Base-by-base conservation (phyloP, 495 filamentous ascomycete species). In the Penicillium fimorum region DNA sequence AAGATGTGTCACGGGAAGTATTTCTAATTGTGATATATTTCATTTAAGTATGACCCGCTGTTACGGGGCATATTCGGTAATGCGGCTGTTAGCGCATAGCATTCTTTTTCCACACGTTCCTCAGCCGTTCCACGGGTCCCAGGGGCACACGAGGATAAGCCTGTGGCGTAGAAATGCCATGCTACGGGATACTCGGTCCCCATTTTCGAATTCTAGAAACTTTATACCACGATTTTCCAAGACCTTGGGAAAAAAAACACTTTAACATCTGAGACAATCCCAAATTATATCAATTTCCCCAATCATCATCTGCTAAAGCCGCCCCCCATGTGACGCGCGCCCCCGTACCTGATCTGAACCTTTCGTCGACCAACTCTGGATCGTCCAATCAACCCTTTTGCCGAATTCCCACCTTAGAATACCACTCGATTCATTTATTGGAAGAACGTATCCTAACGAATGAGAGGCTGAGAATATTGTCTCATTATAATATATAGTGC, bases 101-200 rank as follows among this genome's bases (percentile, higher is more conserved):
- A 45, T 46, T 27, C 29, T 37, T 35, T 52, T 53, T 53, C 50
- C 50, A 53, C 50, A 44, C 30, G 41, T 53, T 51, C 48, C 35
- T 41, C 35, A 32, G 18, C 51, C 51, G 51, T 53, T 53, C 41
- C 51, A 53, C 42, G 41, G 41, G 41, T 53, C 41, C 51, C 41
- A 24, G 41, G 51, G 41, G 41, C 20, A 33, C 51, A 53, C 51
- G 51, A 53, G 51, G 51, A 33, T 35, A 45, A 44, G 41, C 51
- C 20, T 53, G 50, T 53, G 50, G 50, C 50, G 50, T 25, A 53
- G 10, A 53, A 42, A 10, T 18, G 49, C 22, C 29, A 52, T 42
- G 35, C 49, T 42, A 51, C 49, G 27, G 29, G 33, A 22, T 35
- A 43, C 6, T 13, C 51, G 41, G n/a, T 53, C 50, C 15, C 50